Conservation (phyloP, 176 grass and related monocot genomes). For the Thalia dealbata region DNA sequence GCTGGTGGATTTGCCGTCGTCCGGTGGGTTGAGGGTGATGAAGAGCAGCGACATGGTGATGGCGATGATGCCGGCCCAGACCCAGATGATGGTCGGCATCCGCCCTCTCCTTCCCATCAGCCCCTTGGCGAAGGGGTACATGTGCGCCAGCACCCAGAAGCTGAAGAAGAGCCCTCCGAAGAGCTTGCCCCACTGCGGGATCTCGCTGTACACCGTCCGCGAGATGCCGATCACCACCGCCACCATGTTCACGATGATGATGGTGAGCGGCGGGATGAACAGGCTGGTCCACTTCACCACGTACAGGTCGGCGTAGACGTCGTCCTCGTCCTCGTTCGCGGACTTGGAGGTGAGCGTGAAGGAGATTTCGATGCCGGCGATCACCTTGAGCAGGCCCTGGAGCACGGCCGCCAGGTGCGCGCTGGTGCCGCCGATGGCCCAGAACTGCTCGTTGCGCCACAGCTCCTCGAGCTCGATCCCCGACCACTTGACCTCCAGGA, state of each 20-base stretch:
- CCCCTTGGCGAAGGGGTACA: conserved; percentile 84
- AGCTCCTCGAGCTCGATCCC: conserved; percentile 74
- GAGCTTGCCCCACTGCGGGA: conserved; percentile 80
- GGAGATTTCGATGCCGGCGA: conserved; percentile 78
- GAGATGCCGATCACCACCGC: conserved; percentile 70
- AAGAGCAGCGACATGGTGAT: conserved; percentile 73
- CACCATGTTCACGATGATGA: conserved; percentile 72
- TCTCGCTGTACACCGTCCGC: conserved; percentile 58
- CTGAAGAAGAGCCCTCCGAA: conserved; percentile 71
- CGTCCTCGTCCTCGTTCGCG: conserved; percentile 54
- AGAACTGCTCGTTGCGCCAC: conserved; percentile 77
- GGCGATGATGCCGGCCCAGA: conserved; percentile 62
- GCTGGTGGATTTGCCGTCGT: not conserved
- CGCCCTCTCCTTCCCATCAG: conserved; percentile 61
- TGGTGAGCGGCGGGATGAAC: conserved; percentile 56
- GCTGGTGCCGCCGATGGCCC: conserved; percentile 66
- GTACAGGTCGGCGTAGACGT: conserved; percentile 67
- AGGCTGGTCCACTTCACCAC: conserved; percentile 81
- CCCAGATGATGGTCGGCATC: conserved; percentile 59
- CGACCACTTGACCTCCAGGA: conserved; percentile 86
- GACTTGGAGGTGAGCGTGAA: conserved; percentile 78
- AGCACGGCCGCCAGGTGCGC: conserved; percentile 57
- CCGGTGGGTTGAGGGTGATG: conserved; percentile 56
- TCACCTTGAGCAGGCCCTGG: conserved; percentile 76
- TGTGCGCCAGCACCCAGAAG: conserved; percentile 79